Evolutionary conservation across 495 filamentous ascomycete species (phyloP).

Genomic region (Filosporella fistucella): DNA sequence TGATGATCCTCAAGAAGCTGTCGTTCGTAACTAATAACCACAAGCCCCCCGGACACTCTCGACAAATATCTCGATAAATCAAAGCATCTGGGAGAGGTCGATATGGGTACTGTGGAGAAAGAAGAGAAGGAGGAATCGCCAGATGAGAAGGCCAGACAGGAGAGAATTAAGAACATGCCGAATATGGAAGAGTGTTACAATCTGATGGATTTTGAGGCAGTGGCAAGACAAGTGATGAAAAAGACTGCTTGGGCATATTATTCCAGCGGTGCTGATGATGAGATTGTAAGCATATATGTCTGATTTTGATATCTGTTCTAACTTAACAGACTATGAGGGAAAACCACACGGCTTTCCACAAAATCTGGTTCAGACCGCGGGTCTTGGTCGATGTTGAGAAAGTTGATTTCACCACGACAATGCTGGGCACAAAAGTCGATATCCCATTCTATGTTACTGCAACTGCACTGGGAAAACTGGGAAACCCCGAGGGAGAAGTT

Average conservation of each 20-base stretch:
- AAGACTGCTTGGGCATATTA: conserved; percentile 96
- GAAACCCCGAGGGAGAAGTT: conserved; percentile 84
- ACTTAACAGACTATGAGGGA: conserved; percentile 80
- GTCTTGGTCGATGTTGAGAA: conserved; percentile 83
- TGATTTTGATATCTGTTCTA: conserved; percentile 4
- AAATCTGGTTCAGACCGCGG: conserved; percentile 93
- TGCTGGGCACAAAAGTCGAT: conserved; percentile 79
- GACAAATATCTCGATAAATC: conserved; percentile 78
- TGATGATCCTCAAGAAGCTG: too few species aligned
- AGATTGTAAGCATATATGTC: conserved; percentile 69
- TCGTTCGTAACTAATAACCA: too few species aligned
- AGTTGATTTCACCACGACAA: conserved; percentile 79
- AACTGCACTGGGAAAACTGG: conserved; percentile 87
- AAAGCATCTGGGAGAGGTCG: conserved; percentile 87
- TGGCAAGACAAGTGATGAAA: conserved; percentile 86
- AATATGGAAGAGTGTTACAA: conserved; percentile 89
- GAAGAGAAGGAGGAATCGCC: conserved; percentile 68
- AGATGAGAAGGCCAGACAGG: conserved; percentile 70
- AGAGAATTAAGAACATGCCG: conserved; percentile 75
- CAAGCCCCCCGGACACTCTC: conserved; percentile 67
- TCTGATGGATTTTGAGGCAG: conserved; percentile 89
- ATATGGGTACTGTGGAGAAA: conserved; percentile 78
- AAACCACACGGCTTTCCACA: conserved; percentile 94
- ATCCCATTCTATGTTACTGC: conserved; percentile 92
- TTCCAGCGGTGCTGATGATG: conserved; percentile 91